A percentile compares a stretch with the other conserved stretches of the same genome.
phyloP scores from a whole-genome alignment of 2,329 filamentous ascomycete genomes.

The Arthroderma uncinatum region DNA sequence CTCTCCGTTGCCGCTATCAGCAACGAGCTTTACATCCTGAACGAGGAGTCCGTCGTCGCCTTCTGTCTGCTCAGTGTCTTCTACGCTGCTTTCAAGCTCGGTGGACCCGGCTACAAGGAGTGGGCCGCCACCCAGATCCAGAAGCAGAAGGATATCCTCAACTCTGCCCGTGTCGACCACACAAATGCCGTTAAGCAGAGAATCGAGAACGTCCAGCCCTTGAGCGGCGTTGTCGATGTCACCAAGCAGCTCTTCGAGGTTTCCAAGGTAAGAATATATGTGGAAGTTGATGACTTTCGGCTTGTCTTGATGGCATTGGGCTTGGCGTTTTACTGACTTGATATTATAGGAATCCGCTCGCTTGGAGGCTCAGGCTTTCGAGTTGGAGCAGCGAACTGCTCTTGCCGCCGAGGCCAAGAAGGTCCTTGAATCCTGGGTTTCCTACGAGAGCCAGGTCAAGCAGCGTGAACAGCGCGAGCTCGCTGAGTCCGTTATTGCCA shows the following conservation, averaged over 20 bases:
- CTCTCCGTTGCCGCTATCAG: constrained; percentile 89
- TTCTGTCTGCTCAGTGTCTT: constrained; percentile 90
- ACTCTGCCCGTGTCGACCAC: constrained; percentile 87
- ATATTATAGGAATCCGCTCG: constrained; percentile 76
- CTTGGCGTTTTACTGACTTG: background rate
- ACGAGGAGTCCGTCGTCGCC: constrained; percentile 94
- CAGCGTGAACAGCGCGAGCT: constrained; percentile 96
- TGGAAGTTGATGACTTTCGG: background rate
- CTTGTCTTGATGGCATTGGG: background rate
- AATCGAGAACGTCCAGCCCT: constrained; percentile 89
- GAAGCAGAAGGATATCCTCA: constrained; percentile 92
- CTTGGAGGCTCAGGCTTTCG: constrained; percentile 90
- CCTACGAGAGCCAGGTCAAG: constrained; percentile 98
- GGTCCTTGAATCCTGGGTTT: constrained; percentile 95
- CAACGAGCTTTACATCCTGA: constrained; percentile 99
- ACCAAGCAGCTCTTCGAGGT: constrained; percentile 96
- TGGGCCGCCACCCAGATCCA: constrained; percentile 83
- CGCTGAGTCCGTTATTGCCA: constrained; percentile 82
- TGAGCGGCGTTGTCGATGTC: constrained; percentile 86
- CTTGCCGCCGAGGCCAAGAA: constrained; percentile 85
- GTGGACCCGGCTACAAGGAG: constrained; percentile 79
- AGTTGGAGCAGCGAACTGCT: constrained; percentile 93
- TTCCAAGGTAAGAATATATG: constrained; percentile 63
- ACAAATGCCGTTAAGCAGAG: constrained; percentile 88
- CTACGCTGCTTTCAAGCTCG: constrained; percentile 83